Percentiles rank a stretch among this genome's conserved stretches.
Evolutionary conservation across 2,329 filamentous ascomycete genomes (phyloP).

Genomic region (Colletotrichum sansevieriae): DNA sequence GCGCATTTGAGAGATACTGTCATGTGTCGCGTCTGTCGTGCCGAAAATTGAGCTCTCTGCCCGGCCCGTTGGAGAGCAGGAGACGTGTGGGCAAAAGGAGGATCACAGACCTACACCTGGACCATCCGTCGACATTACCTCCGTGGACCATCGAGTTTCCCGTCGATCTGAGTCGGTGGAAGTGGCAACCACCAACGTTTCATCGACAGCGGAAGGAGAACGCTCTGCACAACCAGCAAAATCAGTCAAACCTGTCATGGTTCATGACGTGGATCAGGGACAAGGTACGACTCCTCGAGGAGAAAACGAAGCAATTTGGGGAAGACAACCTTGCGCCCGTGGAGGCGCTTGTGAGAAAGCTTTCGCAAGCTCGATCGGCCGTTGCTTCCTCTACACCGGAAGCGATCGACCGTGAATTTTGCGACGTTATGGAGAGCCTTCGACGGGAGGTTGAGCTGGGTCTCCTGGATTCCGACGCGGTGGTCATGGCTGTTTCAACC

Average conservation of each 20-base stretch:
- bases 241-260: background rate
- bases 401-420: slow-evolving; percentile 17
- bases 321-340: background rate
- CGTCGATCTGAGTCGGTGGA: slow-evolving; percentile 61
- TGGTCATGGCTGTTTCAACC: slow-evolving; percentile 26
- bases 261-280: background rate
- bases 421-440: slow-evolving; percentile 24
- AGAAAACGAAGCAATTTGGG: background rate
- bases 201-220: slow-evolving; percentile 47
- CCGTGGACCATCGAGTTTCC: slow-evolving; percentile 62
- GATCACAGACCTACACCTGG: slow-evolving; percentile 64
- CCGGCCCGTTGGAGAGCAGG: slow-evolving; percentile 68
- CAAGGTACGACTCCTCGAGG: background rate
- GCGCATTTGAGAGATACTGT: slow-evolving; percentile 63
- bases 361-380: slow-evolving; percentile 33
- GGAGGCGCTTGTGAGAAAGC: slow-evolving; percentile 10
- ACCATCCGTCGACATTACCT: slow-evolving; percentile 53
- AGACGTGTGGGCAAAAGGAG: slow-evolving; percentile 66
- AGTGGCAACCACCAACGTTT: slow-evolving; percentile 64
- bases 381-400: slow-evolving; percentile 23
- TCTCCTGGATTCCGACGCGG: slow-evolving; percentile 6
- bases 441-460: slow-evolving; percentile 35
- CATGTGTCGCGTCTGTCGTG: slow-evolving; percentile 46
- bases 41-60: slow-evolving; percentile 56
- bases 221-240: slow-evolving; percentile 21